Evolutionary conservation across 768 basidiomycete genomes (phyloP).

Genomic region (Scleroderma citrinum): DNA sequence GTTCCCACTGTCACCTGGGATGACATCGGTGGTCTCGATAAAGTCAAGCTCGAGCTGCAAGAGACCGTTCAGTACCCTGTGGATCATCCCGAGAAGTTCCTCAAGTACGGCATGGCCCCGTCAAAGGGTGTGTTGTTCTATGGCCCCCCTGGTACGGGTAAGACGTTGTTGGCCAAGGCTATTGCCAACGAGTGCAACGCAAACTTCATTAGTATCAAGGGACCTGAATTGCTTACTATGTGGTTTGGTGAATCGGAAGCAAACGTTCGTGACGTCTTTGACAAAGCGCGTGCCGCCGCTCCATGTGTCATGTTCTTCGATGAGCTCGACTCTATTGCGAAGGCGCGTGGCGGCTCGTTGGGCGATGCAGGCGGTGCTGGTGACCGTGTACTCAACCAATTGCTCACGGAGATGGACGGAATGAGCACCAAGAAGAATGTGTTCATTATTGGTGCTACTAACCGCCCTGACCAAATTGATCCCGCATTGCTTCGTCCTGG

Average conservation of each 20-base stretch:
- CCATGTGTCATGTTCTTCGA: conserved; percentile 99
- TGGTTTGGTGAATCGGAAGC: conserved; percentile 99
- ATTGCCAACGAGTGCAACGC: conserved; percentile 99
- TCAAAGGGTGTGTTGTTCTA: conserved; percentile 99
- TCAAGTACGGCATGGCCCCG: conserved; percentile 99
- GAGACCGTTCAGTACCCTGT: conserved; percentile 99
- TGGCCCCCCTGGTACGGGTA: conserved; percentile 99
- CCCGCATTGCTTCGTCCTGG: conserved; percentile 91
- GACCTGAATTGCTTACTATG: conserved; percentile 97
- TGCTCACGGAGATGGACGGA: conserved; percentile 97
- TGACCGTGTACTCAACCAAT: conserved; percentile 96
- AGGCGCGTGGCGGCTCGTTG: conserved; percentile 78
- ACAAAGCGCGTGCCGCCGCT: conserved; percentile 98
- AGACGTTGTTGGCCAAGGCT: conserved; percentile 96
- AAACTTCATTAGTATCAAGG: conserved; percentile 99
- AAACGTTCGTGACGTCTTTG: conserved; percentile 98
- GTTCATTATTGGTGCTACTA: conserved; percentile 97
- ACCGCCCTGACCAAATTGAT: conserved; percentile 95
- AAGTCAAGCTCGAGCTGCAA: conserved; percentile 98
- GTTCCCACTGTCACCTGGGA: conserved; percentile 98
- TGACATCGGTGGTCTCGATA: conserved; percentile 98
- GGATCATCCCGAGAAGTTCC: conserved; percentile 99
- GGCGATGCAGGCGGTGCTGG: conserved; percentile 96
- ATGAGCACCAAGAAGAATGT: conserved; percentile 99
- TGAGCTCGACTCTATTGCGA: conserved; percentile 98